Evolutionary conservation across 495 filamentous ascomycete species (phyloP).

Genomic region (Lepidopterella palustris): DNA sequence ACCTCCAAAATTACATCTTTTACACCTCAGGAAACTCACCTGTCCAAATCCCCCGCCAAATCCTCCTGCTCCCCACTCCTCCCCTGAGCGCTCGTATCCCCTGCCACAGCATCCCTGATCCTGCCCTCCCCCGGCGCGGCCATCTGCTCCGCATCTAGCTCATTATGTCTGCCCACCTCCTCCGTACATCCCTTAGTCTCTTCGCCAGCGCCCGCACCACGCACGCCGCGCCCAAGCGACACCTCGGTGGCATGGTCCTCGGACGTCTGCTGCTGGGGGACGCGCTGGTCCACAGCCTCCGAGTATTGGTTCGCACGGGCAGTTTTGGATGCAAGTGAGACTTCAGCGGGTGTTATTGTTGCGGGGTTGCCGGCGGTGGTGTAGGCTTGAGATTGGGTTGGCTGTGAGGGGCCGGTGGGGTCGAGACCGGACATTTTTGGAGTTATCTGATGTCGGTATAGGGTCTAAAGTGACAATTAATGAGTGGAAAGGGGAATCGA

Average conservation of each 20-base stretch:
- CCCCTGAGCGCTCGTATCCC: constrained; percentile 12
- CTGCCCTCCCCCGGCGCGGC: constrained; percentile 35
- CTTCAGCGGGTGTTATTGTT: constrained; percentile 34
- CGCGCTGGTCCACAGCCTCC: constrained; percentile 23
- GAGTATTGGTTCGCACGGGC: constrained; percentile 9
- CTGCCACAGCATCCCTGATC: constrained; percentile 33
- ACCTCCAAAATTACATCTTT: neutral
- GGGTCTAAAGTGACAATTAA: neutral
- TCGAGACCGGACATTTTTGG: constrained; percentile 20
- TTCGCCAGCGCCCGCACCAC: constrained; percentile 33
- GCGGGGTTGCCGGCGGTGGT: constrained; percentile 35
- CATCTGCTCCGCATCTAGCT: constrained; percentile 39
- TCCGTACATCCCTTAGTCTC: constrained; percentile 28
- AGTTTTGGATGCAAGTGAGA: constrained; percentile 16
- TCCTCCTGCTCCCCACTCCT: constrained; percentile 24
- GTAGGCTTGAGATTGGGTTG: constrained; percentile 33
- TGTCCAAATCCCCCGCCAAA: constrained; percentile 37
- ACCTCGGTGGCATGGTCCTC: constrained; percentile 22
- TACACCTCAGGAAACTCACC: constrained; percentile 18
- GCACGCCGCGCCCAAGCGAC: constrained; percentile 32
- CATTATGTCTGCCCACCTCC: constrained; percentile 35
- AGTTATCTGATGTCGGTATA: neutral
- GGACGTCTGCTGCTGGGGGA: constrained; percentile 26
- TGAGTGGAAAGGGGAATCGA: neutral
- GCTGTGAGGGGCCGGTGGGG: constrained; percentile 32